Evolutionary conservation across 805 yeast genomes (phyloP), one percentile per base, ranked within the genome.

Genomic region (Ogataea salicorniae): DNA sequence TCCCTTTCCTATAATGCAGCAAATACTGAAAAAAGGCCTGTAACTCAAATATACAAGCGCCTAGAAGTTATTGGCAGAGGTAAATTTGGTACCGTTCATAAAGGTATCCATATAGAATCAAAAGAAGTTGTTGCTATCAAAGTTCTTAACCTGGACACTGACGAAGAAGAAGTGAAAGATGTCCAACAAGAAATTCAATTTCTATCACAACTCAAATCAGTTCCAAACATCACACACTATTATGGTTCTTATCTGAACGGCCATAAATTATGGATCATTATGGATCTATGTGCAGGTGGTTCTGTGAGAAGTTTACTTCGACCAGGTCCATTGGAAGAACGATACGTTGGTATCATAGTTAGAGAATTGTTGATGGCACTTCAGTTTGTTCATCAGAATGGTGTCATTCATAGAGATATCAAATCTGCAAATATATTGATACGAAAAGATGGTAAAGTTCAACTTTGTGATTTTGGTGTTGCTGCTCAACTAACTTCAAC

Each of bases 211-310:
- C 71, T 94, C 53, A 86, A 87, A 57, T 81, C 80, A 46, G 87
- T 86, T 16, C 94, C 95, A n/a, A 94, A 94, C 58, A 88, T 94
- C 45, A 90, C 96, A 3, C 91, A 85, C 53, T 94, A 94, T 67
- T 87, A 86, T 61, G 97, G 97, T 0, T 85, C 95, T 0, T 84
- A 85, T 54, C 68, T 95, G 29, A 80, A 83, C 52, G 97, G 92
- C 42, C 85, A 96, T n/a, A 84, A 87, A 59, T 73, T 94, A 35
- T 94, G 99, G 98, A 91, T 94, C 63, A 82, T 94, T 49, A 94
- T 94, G 97, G 99, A 94, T 61, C 81, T 87, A 60, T 92, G 98
- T 67, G 94, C 96, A 0, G 99, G 99, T 15, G 99, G 99, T 0
- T 86, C 96, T 1, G 79, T 88, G 47, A 75, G 99, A 52, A 87